Base-by-base conservation (phyloP, 768 basidiomycete species). In the Phaffia tasmanica region DNA sequence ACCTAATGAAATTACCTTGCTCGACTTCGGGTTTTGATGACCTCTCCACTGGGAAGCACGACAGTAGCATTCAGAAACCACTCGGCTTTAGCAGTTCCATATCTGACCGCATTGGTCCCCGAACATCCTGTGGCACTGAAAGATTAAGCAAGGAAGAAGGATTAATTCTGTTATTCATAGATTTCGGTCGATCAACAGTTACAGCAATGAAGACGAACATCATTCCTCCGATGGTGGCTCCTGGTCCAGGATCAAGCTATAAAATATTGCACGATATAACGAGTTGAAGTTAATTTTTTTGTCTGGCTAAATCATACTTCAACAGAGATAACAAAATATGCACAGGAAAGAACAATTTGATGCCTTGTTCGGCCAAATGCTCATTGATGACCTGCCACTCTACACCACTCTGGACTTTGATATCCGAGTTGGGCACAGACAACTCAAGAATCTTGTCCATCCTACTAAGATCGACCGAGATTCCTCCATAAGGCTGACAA, bases 11-110 rank as follows among this genome's bases (percentile, higher is more conserved):
- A 27, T 50, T 67, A 65, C 69, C 76, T 35, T 5, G 75, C 71
- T 72, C 77, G 32, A 54, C 72, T 73, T 8, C 90, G 83, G 1
- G 92, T 95, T 73, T 92, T 92, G 74, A 95, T 92, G 16, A 94
- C 85, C 73, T 90, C 83, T 1, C 92, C 92, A 6, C 83, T 84
- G 1, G 91, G 88, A 2, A 94, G 82, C 0, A 95, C 91, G 1
- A 92, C 87, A 0, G 89, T 94, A 50, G 86, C 76, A 72, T 88
- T 90, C 58, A 90, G 78, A 73, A 89, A 88, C 88, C 89, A 90
- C 76, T 91, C 89, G 0, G 81, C 86, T 74, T 85, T 86, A 6
- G 89, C 89, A 18, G 89, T 91, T 60, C 88, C 90, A 75, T 90
- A 92, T 69, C 88, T 79, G 11, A 88, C 62, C 48, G 71, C 80